phyloP scores from a whole-genome alignment of 768 basidiomycete genomes.

The Phaffia australis region DNA sequence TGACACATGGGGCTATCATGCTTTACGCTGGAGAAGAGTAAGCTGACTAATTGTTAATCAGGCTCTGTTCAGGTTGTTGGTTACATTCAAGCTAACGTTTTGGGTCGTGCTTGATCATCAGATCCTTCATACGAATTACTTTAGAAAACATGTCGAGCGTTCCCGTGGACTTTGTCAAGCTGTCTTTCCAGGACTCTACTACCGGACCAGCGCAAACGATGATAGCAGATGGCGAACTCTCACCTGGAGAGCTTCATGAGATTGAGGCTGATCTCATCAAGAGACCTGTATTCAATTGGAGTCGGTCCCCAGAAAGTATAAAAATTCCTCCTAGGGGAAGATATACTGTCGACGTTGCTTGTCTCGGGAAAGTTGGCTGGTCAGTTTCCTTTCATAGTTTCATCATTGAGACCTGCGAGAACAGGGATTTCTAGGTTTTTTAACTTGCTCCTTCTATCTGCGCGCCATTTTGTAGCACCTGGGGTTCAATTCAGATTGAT shows the following conservation, averaged over 20 bases:
- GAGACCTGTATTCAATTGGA: conserved; percentile 71
- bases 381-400: conserved; percentile 40
- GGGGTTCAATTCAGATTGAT: conserved; percentile 67
- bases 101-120: conserved; percentile 36
- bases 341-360: conserved; percentile 55
- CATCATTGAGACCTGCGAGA: neutral
- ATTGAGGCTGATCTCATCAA: conserved; percentile 70
- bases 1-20: conserved; percentile 90
- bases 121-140: conserved; percentile 71
- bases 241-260: conserved; percentile 79
- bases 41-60: conserved; percentile 30
- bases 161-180: conserved; percentile 70
- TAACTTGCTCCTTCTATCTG: neutral
- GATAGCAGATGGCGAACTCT: conserved; percentile 61
- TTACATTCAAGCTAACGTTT: conserved; percentile 5
- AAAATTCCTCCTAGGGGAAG: conserved; percentile 62
- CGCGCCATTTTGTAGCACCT: conserved; percentile 46
- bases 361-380: conserved; percentile 88
- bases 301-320: conserved; percentile 34
- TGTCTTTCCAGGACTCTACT: conserved; percentile 86
- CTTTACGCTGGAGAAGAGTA: conserved; percentile 88
- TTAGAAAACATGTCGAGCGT: conserved; percentile 79
- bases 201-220: conserved; percentile 62
- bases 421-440: neutral
- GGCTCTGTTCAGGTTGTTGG: too few relatives aligned